Evolutionary conservation across 169 alveolate genomes (phyloP).

Genomic region (Eimeria mitis): DNA sequence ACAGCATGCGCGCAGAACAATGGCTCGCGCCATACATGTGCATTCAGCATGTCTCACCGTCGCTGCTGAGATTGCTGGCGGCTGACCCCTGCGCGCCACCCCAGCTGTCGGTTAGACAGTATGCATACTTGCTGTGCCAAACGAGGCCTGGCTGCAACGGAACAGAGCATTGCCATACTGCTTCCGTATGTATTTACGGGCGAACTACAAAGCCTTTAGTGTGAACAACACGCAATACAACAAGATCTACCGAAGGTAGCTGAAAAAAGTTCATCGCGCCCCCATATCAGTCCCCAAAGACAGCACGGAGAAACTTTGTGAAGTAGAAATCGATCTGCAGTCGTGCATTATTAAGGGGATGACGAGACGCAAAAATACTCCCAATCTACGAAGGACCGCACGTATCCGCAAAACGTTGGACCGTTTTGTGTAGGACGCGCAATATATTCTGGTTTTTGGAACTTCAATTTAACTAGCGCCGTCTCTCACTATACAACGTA

Average conservation of each 20-base stretch:
- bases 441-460: background rate
- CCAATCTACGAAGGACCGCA: background rate
- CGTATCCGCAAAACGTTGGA: background rate
- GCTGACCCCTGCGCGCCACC: too few relatives aligned
- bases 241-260: background rate
- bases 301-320: background rate
- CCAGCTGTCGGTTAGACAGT: too few relatives aligned
- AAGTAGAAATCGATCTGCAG: background rate
- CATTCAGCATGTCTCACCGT: too few relatives aligned
- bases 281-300: background rate
- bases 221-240: background rate
- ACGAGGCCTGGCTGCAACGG: too few relatives aligned
- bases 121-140: too few relatives aligned
- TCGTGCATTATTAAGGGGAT: background rate
- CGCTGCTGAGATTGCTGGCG: too few relatives aligned
- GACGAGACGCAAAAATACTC: background rate
- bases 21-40: too few relatives aligned
- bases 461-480: background rate
- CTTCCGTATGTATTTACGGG: background rate
- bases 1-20: too few relatives aligned
- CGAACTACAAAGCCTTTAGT: background rate
- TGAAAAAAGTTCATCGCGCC: background rate
- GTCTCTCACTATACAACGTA: background rate
- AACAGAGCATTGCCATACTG: too few relatives aligned
- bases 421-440: background rate